Conservation (phyloP, 108 stramenopile genomes). For the Phaeodactylum tricornutum region DNA sequence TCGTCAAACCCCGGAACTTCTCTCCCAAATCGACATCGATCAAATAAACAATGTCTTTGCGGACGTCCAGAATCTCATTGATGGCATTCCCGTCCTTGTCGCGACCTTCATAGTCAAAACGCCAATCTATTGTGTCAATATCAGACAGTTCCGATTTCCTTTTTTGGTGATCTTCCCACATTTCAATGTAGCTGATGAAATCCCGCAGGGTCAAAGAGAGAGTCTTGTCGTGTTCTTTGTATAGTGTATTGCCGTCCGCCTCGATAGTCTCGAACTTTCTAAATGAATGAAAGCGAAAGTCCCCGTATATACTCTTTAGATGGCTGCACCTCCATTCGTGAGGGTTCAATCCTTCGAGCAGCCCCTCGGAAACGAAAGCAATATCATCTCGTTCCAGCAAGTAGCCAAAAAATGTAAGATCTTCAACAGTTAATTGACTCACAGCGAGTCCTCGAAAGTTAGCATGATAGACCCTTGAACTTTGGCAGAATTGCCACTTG, state of each 20-base stretch:
- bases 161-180: no score
- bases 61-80: slow-evolving; percentile 29
- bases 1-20: slow-evolving; percentile 44
- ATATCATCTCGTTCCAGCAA: slow-evolving; percentile 2
- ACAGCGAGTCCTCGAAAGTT: not conserved
- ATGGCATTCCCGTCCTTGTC: slow-evolving; percentile 25
- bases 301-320: not conserved
- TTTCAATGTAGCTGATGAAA: not conserved
- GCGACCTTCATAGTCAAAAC: not conserved
- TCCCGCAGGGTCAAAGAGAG: not conserved
- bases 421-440: not conserved
- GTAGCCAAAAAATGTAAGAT: not conserved
- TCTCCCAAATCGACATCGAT: slow-evolving; percentile 58
- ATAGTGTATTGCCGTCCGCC: not conserved
- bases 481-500: no score
- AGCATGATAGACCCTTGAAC: no score
- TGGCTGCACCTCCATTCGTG: not conserved
- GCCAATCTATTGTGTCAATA: not conserved
- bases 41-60: slow-evolving; percentile 44
- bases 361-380: not conserved
- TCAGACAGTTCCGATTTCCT: not conserved
- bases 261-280: not conserved
- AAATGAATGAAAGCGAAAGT: not conserved
- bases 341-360: not conserved
- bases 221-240: not conserved